phyloP scores from a whole-genome alignment of 2,329 filamentous ascomycete species.

The Nemania sp. region DNA sequence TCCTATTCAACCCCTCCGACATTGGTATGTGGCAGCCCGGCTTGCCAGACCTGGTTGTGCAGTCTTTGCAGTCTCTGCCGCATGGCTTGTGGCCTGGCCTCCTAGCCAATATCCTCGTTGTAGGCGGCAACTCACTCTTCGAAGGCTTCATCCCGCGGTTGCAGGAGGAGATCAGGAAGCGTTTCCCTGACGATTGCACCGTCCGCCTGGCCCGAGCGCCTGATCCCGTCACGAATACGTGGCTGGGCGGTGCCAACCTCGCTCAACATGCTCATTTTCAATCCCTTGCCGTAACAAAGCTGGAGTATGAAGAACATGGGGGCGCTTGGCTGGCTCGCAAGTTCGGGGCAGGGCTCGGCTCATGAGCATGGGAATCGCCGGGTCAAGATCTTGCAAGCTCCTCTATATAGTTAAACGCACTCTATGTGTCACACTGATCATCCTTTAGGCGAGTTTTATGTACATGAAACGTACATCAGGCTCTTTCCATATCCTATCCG shows the following conservation, averaged over 20 bases:
- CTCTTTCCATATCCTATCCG: background rate
- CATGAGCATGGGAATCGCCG: slow-evolving; percentile 29
- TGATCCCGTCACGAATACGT: slow-evolving; percentile 83
- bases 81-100: slow-evolving; percentile 86
- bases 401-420: background rate
- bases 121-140: slow-evolving; percentile 86
- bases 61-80: slow-evolving; percentile 80
- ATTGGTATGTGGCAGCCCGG: slow-evolving; percentile 87
- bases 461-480: background rate
- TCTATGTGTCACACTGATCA: background rate
- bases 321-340: slow-evolving; percentile 78
- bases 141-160: slow-evolving; percentile 85
- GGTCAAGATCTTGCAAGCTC: background rate
- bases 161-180: slow-evolving; percentile 77
- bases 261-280: slow-evolving; percentile 77
- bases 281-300: slow-evolving; percentile 80
- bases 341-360: slow-evolving; percentile 64
- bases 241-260: slow-evolving; percentile 85
- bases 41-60: slow-evolving; percentile 82
- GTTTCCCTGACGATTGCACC: slow-evolving; percentile 80
- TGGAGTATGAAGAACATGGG: slow-evolving; percentile 92
- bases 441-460: background rate
- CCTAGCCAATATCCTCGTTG: slow-evolving; percentile 86
- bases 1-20: slow-evolving; percentile 88
- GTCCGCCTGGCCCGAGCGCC: slow-evolving; percentile 77